These are phyloP conservation scores for Colletotrichum melonis DNA, from an alignment of 2,329 filamentous ascomycete species.

Conservation along the genomic window DNA sequence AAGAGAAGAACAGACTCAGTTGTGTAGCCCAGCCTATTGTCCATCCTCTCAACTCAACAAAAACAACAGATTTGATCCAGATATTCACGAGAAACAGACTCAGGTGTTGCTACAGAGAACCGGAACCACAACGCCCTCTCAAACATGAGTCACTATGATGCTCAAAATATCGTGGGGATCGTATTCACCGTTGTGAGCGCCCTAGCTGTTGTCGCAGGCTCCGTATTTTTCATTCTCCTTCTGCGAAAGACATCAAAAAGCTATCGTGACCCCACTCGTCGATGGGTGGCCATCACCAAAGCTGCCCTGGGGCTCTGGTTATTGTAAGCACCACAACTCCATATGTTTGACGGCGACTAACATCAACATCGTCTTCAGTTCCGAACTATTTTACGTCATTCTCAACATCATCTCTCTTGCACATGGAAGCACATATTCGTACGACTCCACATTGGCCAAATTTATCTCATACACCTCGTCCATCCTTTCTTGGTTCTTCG, in stretches of 20 bases:
- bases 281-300: constrained; percentile 41
- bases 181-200: constrained; percentile 35
- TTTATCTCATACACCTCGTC: not conserved
- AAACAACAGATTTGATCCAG: too few relatives aligned
- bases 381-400: not conserved
- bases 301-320: constrained; percentile 39
- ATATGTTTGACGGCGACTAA: not conserved
- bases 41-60: not conserved
- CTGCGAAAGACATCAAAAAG: constrained; percentile 37
- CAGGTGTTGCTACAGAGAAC: not conserved
- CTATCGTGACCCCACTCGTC: constrained; percentile 39
- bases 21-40: not conserved
- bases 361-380: not conserved
- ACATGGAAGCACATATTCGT: not conserved
- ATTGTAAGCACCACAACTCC: constrained; percentile 37
- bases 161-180: constrained; percentile 3
- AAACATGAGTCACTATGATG: not conserved
- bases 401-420: not conserved
- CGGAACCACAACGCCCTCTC: not conserved
- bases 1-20: too few relatives aligned
- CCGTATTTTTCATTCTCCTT: constrained; percentile 39
- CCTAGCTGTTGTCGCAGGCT: constrained; percentile 34
- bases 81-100: too few relatives aligned
- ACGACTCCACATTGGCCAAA: not conserved
- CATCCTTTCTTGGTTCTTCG: not conserved